Evolutionary conservation across 495 filamentous ascomycete genomes (phyloP).

Genomic region (Saxophila tyrrhenica): DNA sequence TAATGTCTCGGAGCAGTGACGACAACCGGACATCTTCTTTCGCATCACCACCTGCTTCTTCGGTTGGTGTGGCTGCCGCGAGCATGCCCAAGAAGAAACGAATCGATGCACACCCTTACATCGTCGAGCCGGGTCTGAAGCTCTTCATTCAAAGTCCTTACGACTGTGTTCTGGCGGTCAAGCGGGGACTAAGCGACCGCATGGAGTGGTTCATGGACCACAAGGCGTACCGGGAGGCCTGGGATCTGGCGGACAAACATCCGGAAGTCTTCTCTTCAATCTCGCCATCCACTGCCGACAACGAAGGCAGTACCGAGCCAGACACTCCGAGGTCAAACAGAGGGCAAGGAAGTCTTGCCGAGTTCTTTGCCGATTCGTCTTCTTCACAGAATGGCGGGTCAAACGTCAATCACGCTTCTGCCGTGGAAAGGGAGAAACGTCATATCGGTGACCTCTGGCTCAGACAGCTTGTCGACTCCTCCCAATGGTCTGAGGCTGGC

Average conservation of each 20-base stretch:
- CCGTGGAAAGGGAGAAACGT: constrained; percentile 79
- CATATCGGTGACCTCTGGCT: constrained; percentile 89
- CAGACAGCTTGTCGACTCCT: constrained; percentile 60
- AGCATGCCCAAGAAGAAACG: constrained; percentile 11
- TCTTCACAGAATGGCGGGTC: constrained; percentile 30
- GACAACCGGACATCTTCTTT: background rate
- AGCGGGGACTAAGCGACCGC: constrained; percentile 73
- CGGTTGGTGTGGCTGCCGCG: constrained; percentile 36
- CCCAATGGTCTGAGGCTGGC: constrained; percentile 68
- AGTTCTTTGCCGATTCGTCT: constrained; percentile 63
- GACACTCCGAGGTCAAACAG: constrained; percentile 65
- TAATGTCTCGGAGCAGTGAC: constrained; percentile 57
- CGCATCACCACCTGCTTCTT: constrained; percentile 23
- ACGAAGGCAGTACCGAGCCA: constrained; percentile 36
- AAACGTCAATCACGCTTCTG: constrained; percentile 38
- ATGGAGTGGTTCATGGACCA: constrained; percentile 72
- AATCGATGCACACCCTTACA: constrained; percentile 25
- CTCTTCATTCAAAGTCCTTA: constrained; percentile 95
- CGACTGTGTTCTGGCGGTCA: constrained; percentile 79
- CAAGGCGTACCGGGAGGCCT: constrained; percentile 68
- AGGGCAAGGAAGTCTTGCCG: constrained; percentile 48
- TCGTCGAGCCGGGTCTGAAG: constrained; percentile 60
- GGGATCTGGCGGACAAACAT: constrained; percentile 76
- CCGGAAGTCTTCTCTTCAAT: constrained; percentile 56
- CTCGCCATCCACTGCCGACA: background rate